Evolutionary conservation across 2,329 filamentous ascomycete species (phyloP), one percentile per base, ranked within the genome.

Genomic region (Penicillium hordei): DNA sequence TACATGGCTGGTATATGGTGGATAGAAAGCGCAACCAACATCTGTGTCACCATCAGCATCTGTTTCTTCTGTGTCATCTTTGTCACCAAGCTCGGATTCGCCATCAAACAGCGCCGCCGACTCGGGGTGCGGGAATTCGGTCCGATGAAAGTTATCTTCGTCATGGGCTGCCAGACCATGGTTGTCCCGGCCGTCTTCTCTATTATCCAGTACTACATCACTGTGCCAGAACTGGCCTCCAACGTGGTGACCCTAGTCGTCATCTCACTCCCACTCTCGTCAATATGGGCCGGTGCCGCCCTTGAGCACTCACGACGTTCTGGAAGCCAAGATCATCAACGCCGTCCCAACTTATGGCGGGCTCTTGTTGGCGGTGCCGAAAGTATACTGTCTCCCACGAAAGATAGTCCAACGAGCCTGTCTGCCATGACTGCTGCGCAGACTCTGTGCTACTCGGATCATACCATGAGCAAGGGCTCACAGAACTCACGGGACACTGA

Each of bases 161-260:
- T 88, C 65, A 87, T 88, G 81, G 83, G 85, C 48, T 86, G 83
- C 60, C 86, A 88, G 72, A 88, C 86, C 1, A 79, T 89, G 78
- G 68, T 86, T 34, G 77, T 89, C 60, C 87, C 87, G 68, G 86
- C 83, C 25, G 76, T 88, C 60, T 86, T 89, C 70, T 81, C 83
- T 1, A 77, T 83, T 48, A 67, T 88, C 19, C 80, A 86, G 62
- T 87, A 83, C 71, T 74, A 76, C 57, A 65, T 78, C 23, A 58
- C 68, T 4, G 77, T 83, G 51, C 80, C 82, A 4, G 82, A 86
- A 62, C 74, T 88, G 33, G 77, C 79, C 55, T 79, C 81, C 48
- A 76, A 84, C 58, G 77, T 84, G 53, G 72, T 86, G 9, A 86
- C 85, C 17, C 72, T 85, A 21, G 82, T 87, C 36, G 82, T 82